Conservation (phyloP, 164 flowering plant genomes). For the grape (Vitis vinifera) region DNA sequence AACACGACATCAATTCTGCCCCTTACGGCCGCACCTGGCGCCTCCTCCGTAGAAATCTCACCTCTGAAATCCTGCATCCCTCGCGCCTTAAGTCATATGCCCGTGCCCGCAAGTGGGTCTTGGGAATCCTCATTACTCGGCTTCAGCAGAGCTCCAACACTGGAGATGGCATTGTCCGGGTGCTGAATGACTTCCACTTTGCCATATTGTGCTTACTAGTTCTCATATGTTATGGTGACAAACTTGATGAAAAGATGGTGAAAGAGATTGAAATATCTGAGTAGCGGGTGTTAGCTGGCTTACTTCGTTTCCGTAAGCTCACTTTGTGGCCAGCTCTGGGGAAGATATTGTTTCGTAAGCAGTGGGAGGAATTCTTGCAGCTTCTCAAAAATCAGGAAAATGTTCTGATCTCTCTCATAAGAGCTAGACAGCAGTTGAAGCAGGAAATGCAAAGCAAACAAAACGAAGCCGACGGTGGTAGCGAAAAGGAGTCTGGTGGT, state of each 20-base stretch:
- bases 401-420: constrained; percentile 21
- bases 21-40: constrained; percentile 47
- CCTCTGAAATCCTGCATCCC: constrained; percentile 38
- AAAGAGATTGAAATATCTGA: constrained; percentile 22
- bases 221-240: constrained; percentile 48
- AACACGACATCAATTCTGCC: constrained; percentile 30
- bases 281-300: constrained; percentile 5
- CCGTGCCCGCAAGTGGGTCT: constrained; percentile 32
- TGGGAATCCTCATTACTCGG: constrained; percentile 10
- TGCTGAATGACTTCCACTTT: constrained; percentile 23
- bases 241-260: constrained; percentile 29
- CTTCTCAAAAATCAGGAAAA: constrained; percentile 18
- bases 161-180: constrained; percentile 8
- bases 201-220: constrained; percentile 37
- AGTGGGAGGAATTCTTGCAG: constrained; percentile 19
- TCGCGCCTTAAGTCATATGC: constrained; percentile 28
- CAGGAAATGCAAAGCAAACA: too few relatives aligned
- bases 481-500: too few relatives aligned
- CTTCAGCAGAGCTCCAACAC: constrained; percentile 3
- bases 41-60: constrained; percentile 38
- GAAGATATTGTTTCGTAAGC: constrained; percentile 22
- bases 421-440: constrained; percentile 4
- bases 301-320: constrained; percentile 12
- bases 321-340: constrained; percentile 27
- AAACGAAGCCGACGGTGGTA: too few relatives aligned